phyloP scores from a whole-genome alignment of 345 rosid genomes.

The Psidium friedrichsthalianum region DNA sequence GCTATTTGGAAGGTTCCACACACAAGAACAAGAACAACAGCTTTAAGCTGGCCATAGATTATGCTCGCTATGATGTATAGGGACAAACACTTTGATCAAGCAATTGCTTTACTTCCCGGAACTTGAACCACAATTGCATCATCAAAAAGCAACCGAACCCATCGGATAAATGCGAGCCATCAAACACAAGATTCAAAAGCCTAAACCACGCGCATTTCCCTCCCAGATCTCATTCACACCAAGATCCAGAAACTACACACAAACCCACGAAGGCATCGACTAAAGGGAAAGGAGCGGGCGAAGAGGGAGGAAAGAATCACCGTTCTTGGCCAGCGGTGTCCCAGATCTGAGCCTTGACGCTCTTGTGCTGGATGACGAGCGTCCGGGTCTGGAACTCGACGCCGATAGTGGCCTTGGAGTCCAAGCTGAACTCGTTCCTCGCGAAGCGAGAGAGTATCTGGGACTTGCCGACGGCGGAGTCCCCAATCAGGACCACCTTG shows the following conservation, averaged over 20 bases:
- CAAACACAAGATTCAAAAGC: neutral
- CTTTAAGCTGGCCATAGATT: neutral
- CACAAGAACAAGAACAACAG: neutral
- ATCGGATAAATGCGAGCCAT: neutral
- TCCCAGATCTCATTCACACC: neutral
- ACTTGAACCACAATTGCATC: neutral
- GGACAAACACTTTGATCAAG: neutral
- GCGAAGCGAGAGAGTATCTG: conserved; percentile 80
- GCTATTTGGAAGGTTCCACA: neutral
- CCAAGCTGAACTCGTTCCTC: conserved; percentile 72
- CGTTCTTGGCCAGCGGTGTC: conserved; percentile 97
- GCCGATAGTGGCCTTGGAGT: conserved; percentile 91
- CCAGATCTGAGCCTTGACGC: conserved; percentile 99
- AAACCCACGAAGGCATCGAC: neutral
- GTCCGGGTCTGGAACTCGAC: conserved; percentile 91
- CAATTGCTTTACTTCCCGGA: too few species aligned
- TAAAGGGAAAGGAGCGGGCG: neutral
- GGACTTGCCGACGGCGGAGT: conserved; percentile 92
- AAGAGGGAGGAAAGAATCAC: conserved; percentile 5
- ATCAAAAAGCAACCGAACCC: neutral
- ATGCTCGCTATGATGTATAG: neutral
- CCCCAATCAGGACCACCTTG: conserved; percentile 87
- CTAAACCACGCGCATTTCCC: neutral
- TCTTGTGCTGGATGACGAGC: conserved; percentile 55
- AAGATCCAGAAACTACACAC: neutral